These are phyloP conservation scores for Heliosperma pusillum DNA, from an alignment of 148 eudicot genomes.

Conservation along the genomic window DNA sequence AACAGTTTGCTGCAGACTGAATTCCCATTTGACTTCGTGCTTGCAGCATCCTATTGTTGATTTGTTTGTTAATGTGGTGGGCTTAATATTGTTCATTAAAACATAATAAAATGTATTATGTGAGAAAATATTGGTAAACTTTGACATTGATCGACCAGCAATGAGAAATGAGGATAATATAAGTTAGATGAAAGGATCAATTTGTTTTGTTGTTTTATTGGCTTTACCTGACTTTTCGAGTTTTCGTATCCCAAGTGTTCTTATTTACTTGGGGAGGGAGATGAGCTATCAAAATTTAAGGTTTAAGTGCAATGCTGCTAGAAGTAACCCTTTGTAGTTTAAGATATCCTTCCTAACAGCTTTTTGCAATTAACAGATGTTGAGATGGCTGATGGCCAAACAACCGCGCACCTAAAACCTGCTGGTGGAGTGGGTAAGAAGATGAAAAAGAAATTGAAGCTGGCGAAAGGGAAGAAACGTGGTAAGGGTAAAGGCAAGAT, in stretches of 20 bases:
- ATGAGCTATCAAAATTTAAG: not conserved
- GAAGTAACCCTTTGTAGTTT: no score
- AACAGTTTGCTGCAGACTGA: no score
- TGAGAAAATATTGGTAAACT: not conserved
- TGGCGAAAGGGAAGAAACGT: constrained; percentile 50
- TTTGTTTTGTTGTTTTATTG: not conserved
- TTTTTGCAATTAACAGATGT: not conserved
- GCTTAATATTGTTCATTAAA: not conserved
- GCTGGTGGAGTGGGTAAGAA: constrained; percentile 61
- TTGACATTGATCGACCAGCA: not conserved
- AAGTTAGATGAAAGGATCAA: not conserved
- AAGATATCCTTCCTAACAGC: no score
- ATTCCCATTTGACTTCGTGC: no score
- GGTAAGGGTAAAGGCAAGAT: constrained; percentile 91
- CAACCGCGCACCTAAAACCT: constrained; percentile 48
- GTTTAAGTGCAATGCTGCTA: not conserved
- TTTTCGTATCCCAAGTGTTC: not conserved
- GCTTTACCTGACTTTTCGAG: not conserved
- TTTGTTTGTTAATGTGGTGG: not conserved
- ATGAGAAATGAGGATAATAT: not conserved
- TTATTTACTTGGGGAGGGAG: no score
- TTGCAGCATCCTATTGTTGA: not conserved
- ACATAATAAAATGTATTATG: not conserved
- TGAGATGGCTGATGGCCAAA: not conserved
- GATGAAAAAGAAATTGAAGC: constrained; percentile 69